Base-by-base conservation (phyloP, 78 protist species). In the Speleostelium caveatum region DNA sequence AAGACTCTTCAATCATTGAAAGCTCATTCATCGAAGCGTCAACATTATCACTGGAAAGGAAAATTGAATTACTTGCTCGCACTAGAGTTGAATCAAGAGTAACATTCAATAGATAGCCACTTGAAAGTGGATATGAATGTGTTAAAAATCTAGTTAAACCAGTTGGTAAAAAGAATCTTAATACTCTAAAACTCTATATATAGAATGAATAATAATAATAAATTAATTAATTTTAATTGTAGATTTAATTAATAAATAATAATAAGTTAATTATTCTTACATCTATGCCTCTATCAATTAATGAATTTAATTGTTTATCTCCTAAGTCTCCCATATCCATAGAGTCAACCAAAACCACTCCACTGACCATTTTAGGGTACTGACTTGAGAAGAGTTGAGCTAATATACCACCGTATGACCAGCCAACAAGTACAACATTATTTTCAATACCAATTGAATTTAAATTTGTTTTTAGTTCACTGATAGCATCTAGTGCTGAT, bases 371-470 rank as follows among this genome's bases (percentile, higher is more conserved):
- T 17, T 24, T 16, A 12, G 86, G 86, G 14, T 63, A 49, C 21
- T 42, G 39, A 17, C 35, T 22, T 4, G 75, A 49, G 30, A 65
- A 65, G 4, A 65, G 1, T 51, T 77, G 87, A 26, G 72, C 21
- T 0, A 77, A 3, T 22, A 24, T 58, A 65, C 87, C 87, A 36
- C 87, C 87, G 35, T 66, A 77, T 10, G 63, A 42, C 87, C 87
- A 77, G 24, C 87, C 87, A 16, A 77, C 87, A 8, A 53, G 65
- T 21, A 77, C 42, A 3, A 77, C 26, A 45, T 33, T 32, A 65
- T 35, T 45, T 17, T 42, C 35, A 0, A 77, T 65, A 53, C 66
- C 75, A 16, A 77, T 17, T 36, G 3, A 0, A 5, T 22, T 28
- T 36, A 77, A 53, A 65, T 77, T 51, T n/a, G 51, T 22, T 51